phyloP scores from a whole-genome alignment of 2,329 filamentous ascomycete species.

The Didymella pinodella region DNA sequence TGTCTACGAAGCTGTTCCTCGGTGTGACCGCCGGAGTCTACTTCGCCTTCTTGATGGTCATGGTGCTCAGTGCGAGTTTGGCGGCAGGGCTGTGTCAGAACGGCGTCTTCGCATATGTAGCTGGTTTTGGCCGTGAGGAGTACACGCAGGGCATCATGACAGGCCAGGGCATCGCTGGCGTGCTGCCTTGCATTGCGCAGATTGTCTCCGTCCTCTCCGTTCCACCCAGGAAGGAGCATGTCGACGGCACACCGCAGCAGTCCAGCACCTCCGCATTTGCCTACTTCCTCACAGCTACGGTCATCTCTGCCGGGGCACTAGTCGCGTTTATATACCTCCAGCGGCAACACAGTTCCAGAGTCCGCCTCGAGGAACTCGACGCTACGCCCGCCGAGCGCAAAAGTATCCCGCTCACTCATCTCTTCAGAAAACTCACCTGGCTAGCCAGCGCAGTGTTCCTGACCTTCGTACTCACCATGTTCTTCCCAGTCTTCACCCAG shows the following conservation, averaged over 20 bases:
- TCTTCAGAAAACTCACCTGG: conserved; percentile 82
- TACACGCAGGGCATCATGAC: conserved; percentile 98
- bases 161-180: conserved; percentile 89
- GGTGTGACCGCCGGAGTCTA: conserved; percentile 70
- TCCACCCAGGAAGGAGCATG: conserved; percentile 56
- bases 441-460: conserved; percentile 78
- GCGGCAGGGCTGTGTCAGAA: conserved; percentile 91
- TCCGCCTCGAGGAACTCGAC: conserved; percentile 39
- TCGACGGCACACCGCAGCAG: conserved; percentile 42
- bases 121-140: conserved; percentile 82
- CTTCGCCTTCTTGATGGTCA: conserved; percentile 80
- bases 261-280: conserved; percentile 78
- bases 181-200: conserved; percentile 86
- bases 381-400: conserved; percentile 47
- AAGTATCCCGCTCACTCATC: conserved; percentile 65
- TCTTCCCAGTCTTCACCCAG: conserved; percentile 89
- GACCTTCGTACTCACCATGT: conserved; percentile 87
- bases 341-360: conserved; percentile 56
- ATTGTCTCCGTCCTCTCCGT: conserved; percentile 81
- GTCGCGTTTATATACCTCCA: conserved; percentile 78
- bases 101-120: conserved; percentile 89
- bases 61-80: conserved; percentile 80
- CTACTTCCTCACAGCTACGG: conserved; percentile 89
- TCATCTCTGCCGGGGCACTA: conserved; percentile 74
- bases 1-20: conserved; percentile 77